Conservation (phyloP, 2,329 filamentous ascomycete species). For the Grosmannia penicillata region DNA sequence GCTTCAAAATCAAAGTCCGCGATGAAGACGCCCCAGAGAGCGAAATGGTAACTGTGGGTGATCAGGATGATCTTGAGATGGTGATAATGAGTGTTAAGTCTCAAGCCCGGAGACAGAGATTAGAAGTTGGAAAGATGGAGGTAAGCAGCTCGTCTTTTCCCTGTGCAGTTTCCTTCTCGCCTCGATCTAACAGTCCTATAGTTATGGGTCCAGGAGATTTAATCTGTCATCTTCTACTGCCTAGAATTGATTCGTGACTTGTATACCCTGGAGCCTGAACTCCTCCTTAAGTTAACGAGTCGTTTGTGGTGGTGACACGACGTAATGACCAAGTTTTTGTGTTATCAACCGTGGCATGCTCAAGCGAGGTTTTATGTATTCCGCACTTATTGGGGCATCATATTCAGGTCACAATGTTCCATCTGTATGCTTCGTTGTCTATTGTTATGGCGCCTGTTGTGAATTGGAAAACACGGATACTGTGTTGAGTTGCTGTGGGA, state of each 20-base stretch:
- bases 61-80: constrained; percentile 92
- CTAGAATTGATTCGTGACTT: not conserved
- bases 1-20: constrained; percentile 78
- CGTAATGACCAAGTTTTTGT: too few relatives aligned
- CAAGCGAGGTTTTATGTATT: too few relatives aligned
- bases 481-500: too few relatives aligned
- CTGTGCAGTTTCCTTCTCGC: not conserved
- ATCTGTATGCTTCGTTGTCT: too few relatives aligned
- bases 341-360: too few relatives aligned
- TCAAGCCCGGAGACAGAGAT: constrained; percentile 54
- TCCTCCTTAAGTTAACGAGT: too few relatives aligned
- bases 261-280: not conserved
- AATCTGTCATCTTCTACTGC: constrained; percentile 1
- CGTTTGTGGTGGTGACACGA: not conserved
- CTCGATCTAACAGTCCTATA: constrained; percentile 4
- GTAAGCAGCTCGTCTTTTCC: constrained; percentile 39
- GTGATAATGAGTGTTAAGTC: constrained; percentile 56
- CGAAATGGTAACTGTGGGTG: constrained; percentile 94
- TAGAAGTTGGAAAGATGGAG: constrained; percentile 88
- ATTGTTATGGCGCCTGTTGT: too few relatives aligned
- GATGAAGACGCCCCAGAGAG: constrained; percentile 60
- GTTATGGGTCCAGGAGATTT: constrained; percentile 21
- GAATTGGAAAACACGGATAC: too few relatives aligned
- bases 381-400: too few relatives aligned
- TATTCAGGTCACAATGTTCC: too few relatives aligned